These are phyloP conservation scores for Dactylis glomerata DNA, from an alignment of 176 grass and related monocot species.

Conservation along the genomic window DNA sequence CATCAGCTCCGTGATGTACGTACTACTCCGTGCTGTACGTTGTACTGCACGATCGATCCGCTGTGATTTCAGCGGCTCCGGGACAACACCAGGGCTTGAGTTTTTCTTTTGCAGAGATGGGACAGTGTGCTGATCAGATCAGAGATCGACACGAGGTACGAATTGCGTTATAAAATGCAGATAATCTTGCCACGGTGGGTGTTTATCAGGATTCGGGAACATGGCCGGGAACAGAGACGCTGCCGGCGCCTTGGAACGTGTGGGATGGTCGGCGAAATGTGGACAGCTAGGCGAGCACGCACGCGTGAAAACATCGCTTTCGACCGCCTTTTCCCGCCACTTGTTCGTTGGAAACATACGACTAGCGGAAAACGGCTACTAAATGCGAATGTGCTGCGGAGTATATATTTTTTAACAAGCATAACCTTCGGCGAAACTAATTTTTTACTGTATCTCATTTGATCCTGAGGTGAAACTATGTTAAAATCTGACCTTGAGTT, in stretches of 20 bases:
- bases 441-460: no score
- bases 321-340: neutral
- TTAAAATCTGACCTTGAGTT: no score
- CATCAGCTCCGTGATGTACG: no score
- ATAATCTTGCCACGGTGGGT: neutral
- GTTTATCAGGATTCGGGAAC: neutral
- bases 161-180: neutral
- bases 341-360: constrained; percentile 1
- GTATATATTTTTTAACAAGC: no score
- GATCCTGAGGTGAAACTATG: no score
- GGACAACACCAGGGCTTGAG: neutral
- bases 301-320: neutral
- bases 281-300: constrained; percentile 3
- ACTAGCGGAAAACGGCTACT: neutral
- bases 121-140: neutral
- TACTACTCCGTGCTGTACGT: no score
- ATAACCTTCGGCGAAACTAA: no score
- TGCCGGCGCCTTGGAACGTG: constrained; percentile 10
- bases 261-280: constrained; percentile 7
- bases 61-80: neutral
- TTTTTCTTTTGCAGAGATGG: neutral
- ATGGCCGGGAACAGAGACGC: neutral
- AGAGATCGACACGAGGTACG: neutral
- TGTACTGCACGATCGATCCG: neutral
- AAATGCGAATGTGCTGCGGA: neutral